Conservation (phyloP, 2,329 filamentous ascomycete genomes). For the Sordariomycetes sp. region DNA sequence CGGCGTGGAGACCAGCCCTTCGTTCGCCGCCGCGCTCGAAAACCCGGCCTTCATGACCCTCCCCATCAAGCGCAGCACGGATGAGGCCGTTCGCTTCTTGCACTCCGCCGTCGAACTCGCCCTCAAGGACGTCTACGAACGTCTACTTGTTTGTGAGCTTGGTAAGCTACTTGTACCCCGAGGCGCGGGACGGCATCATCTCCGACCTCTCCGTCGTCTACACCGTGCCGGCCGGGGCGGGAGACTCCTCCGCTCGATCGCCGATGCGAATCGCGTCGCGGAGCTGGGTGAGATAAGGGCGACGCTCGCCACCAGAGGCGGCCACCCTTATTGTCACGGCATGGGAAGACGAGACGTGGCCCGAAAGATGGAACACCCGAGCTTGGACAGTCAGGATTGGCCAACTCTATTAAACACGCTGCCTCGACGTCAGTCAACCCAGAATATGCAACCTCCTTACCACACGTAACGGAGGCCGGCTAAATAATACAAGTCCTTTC, state of each 20-base stretch:
- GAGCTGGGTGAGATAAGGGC: not conserved
- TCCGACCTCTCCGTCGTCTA: not conserved
- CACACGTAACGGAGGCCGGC: not conserved
- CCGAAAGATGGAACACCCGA: not conserved
- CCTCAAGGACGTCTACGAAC: constrained; percentile 5
- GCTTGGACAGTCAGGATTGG: not conserved
- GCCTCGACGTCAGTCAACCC: not conserved
- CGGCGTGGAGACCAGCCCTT: not conserved
- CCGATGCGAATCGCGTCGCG: not conserved
- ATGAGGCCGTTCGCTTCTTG: constrained; percentile 6
- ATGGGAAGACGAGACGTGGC: not conserved
- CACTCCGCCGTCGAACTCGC: constrained; percentile 7
- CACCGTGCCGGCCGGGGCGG: not conserved
- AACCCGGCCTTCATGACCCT: constrained; percentile 10
- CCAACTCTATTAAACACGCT: not conserved
- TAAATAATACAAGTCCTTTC: constrained; percentile 4
- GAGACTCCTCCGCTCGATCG: not conserved
- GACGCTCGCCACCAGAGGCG: not conserved
- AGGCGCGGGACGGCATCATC: not conserved
- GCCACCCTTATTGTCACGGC: not conserved
- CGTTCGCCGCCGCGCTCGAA: not conserved
- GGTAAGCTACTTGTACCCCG: constrained; percentile 1
- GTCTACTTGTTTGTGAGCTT: constrained; percentile 6
- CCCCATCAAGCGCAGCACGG: constrained; percentile 6
- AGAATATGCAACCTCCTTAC: not conserved